These are phyloP conservation scores for Xylaria sp. DNA, from an alignment of 2,329 filamentous ascomycete species.

Conservation along the genomic window DNA sequence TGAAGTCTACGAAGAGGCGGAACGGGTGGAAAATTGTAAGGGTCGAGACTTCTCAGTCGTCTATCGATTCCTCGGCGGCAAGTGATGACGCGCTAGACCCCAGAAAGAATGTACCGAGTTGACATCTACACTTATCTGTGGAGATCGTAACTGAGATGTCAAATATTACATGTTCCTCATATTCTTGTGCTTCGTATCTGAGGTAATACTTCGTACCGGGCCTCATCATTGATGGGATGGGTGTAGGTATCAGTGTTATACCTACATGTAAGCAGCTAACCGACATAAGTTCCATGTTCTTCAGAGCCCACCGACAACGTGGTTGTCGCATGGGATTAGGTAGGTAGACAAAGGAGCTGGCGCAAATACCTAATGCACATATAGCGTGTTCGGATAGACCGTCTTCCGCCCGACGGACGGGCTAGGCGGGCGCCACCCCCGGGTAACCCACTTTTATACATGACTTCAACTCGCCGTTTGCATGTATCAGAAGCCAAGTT, in stretches of 20 bases:
- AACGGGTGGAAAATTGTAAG: conserved; percentile 61
- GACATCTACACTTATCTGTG: conserved; percentile 5
- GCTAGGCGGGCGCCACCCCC: background rate
- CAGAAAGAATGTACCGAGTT: background rate
- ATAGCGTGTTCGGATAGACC: conserved; percentile 19
- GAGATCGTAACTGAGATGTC: too few relatives aligned
- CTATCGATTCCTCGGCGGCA: conserved; percentile 69
- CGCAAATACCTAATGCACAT: too few relatives aligned
- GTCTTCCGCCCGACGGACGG: conserved; percentile 15
- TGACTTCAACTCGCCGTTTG: background rate
- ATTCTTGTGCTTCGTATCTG: too few relatives aligned
- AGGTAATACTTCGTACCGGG: too few relatives aligned
- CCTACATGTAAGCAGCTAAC: too few relatives aligned
- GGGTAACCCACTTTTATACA: background rate
- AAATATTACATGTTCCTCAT: too few relatives aligned
- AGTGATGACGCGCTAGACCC: conserved; percentile 43
- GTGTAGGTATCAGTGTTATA: too few relatives aligned
- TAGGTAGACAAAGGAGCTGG: conserved; percentile 10
- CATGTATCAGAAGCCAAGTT: background rate
- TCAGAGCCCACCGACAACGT: too few relatives aligned
- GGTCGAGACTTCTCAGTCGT: conserved; percentile 82
- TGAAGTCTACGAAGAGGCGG: conserved; percentile 69
- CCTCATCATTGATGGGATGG: too few relatives aligned
- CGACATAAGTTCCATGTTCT: too few relatives aligned
- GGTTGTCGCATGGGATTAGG: too few relatives aligned